Evolutionary conservation across 495 filamentous ascomycete genomes (phyloP).

Genomic region (Cryomyces antarcticus): DNA sequence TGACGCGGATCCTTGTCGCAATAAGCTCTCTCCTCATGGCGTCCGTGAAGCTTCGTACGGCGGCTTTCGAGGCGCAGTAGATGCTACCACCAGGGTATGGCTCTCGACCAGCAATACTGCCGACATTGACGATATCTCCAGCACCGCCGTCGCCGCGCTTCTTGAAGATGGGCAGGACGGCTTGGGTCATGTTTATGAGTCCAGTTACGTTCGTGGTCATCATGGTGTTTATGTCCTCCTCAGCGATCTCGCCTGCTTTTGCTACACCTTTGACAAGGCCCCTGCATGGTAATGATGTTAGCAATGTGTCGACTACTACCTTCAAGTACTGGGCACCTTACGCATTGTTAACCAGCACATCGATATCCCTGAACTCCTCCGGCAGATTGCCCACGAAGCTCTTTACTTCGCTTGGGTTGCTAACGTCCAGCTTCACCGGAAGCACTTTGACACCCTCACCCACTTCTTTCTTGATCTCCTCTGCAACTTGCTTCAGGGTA

Average conservation of each 20-base stretch:
- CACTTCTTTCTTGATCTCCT: conserved; percentile 58
- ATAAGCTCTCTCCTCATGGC: conserved; percentile 76
- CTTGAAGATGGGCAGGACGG: conserved; percentile 68
- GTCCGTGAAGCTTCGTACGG: conserved; percentile 77
- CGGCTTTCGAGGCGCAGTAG: conserved; percentile 94
- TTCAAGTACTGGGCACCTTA: conserved; percentile 24
- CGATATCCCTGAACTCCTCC: conserved; percentile 65
- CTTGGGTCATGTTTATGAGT: conserved; percentile 94
- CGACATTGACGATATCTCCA: conserved; percentile 95
- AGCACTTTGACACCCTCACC: conserved; percentile 65
- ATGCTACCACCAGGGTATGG: conserved; percentile 79
- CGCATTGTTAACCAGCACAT: conserved; percentile 96
- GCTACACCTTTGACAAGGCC: conserved; percentile 78
- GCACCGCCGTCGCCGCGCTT: conserved; percentile 53
- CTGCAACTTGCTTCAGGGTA: conserved; percentile 50
- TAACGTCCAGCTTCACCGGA: conserved; percentile 72
- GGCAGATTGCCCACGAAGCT: conserved; percentile 56
- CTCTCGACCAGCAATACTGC: conserved; percentile 83
- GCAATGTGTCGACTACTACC: not conserved
- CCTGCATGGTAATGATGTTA: conserved; percentile 19
- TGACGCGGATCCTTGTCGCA: conserved; percentile 64
- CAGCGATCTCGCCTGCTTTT: conserved; percentile 61
- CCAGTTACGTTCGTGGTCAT: conserved; percentile 84
- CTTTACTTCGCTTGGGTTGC: conserved; percentile 53
- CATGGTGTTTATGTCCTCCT: conserved; percentile 76